Evolutionary conservation across 768 basidiomycete species (phyloP).

Genomic region (Dacryopinax primogenitus): DNA sequence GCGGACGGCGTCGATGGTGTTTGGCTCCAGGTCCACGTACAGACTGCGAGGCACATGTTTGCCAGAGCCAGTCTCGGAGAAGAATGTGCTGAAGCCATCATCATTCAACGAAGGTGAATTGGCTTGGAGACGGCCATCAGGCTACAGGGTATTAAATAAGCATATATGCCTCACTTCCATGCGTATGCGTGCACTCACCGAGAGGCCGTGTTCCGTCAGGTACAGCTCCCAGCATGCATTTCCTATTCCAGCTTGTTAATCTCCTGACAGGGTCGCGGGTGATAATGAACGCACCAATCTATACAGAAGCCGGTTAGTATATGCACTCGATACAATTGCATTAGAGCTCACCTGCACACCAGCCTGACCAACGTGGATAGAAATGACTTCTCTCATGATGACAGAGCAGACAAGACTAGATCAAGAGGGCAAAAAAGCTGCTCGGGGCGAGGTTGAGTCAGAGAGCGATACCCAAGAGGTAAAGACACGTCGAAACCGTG

Average conservation of each 20-base stretch:
- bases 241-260: constrained; percentile 36
- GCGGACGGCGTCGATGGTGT: constrained; percentile 94
- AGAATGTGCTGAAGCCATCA: constrained; percentile 97
- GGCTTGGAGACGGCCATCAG: constrained; percentile 83
- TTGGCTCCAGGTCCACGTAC: constrained; percentile 94
- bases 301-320: constrained; percentile 17
- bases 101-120: constrained; percentile 61
- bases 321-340: constrained; percentile 11
- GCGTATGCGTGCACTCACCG: constrained; percentile 11
- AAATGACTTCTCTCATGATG: constrained; percentile 61
- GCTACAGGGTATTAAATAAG: constrained; percentile 35
- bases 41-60: constrained; percentile 96
- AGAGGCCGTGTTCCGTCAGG: constrained; percentile 91
- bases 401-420: constrained; percentile 11
- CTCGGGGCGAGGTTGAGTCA: not conserved
- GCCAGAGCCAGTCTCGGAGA: constrained; percentile 93
- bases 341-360: constrained; percentile 64
- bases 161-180: not conserved
- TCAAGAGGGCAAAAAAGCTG: not conserved
- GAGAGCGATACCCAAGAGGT: not conserved
- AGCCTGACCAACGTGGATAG: constrained; percentile 96
- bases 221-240: constrained; percentile 99
- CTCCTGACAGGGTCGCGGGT: not conserved
- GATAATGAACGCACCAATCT: not conserved
- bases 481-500: constrained; percentile 6